These are phyloP conservation scores for Kazachstania taianensis DNA, from an alignment of 805 yeast genomes.

Conservation along the genomic window DNA sequence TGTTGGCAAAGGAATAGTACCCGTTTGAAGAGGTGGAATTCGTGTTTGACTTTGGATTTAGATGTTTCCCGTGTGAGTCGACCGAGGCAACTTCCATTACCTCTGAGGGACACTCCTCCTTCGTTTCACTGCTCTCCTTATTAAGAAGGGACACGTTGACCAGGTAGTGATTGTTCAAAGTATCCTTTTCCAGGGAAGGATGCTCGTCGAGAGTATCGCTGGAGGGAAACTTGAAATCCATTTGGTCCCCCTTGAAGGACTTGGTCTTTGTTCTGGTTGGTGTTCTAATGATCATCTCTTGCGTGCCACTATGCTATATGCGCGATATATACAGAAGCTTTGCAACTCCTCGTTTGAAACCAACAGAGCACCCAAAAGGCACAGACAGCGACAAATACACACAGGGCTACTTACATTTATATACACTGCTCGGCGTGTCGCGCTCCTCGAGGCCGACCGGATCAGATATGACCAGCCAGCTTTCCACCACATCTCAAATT, in stretches of 20 bases:
- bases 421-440: neutral
- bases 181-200: conserved; percentile 11
- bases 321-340: no score
- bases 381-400: no score
- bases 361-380: no score
- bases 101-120: conserved; percentile 23
- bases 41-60: conserved; percentile 12
- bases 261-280: conserved; percentile 30
- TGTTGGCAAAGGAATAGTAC: conserved; percentile 30
- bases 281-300: conserved; percentile 15
- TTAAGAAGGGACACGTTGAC: conserved; percentile 13
- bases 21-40: conserved; percentile 25
- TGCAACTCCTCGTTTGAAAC: no score
- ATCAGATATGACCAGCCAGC: no score
- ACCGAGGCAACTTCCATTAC: conserved; percentile 13
- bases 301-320: no score
- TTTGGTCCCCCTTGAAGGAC: conserved; percentile 33
- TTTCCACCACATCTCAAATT: no score
- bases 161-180: conserved; percentile 23
- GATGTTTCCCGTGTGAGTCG: conserved; percentile 16
- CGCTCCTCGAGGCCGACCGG: neutral
- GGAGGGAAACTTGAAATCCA: conserved; percentile 33
- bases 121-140: conserved; percentile 3
- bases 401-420: no score
- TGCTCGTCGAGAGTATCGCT: conserved; percentile 16